These are phyloP conservation scores for Liriodendron chinense DNA, from an alignment of 164 flowering plant species.

Conservation along the genomic window DNA sequence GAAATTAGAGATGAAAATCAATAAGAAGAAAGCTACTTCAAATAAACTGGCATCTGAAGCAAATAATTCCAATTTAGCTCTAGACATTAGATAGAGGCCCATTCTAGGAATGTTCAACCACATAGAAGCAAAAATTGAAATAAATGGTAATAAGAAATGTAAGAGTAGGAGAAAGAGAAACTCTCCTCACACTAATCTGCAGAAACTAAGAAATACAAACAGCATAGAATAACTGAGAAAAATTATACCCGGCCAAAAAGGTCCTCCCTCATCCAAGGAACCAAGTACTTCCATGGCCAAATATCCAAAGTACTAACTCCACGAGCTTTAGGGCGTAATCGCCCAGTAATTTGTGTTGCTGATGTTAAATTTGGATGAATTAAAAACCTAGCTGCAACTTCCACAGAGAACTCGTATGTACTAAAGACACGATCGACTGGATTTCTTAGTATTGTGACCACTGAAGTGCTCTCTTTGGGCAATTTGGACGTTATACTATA, in stretches of 20 bases:
- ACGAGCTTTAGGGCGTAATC: conserved; percentile 30
- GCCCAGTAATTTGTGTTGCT: conserved; percentile 53
- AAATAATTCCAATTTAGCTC: background rate
- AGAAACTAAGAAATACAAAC: background rate
- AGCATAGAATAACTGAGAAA: background rate
- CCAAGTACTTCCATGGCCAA: conserved; percentile 99
- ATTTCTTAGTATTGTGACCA: conserved; percentile 82
- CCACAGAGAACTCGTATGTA: conserved; percentile 88
- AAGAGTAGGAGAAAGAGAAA: background rate
- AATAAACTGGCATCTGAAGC: too few relatives aligned
- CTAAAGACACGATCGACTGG: conserved; percentile 95
- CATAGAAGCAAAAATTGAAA: background rate
- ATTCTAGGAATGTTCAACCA: background rate
- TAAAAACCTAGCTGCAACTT: conserved; percentile 93
- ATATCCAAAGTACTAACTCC: conserved; percentile 89
- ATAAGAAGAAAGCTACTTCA: too few relatives aligned
- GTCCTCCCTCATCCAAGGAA: conserved; percentile 99
- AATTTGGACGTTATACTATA: conserved; percentile 87
- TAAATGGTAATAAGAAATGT: background rate
- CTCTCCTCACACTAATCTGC: background rate
- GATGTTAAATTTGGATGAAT: conserved; percentile 88
- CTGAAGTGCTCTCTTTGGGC: conserved; percentile 79
- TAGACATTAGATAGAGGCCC: background rate
- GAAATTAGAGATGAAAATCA: too few relatives aligned
- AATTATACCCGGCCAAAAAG: conserved; percentile 84